Base-by-base conservation (phyloP, 176 grass and related monocot genomes). In the Thinopyrum elongatum region DNA sequence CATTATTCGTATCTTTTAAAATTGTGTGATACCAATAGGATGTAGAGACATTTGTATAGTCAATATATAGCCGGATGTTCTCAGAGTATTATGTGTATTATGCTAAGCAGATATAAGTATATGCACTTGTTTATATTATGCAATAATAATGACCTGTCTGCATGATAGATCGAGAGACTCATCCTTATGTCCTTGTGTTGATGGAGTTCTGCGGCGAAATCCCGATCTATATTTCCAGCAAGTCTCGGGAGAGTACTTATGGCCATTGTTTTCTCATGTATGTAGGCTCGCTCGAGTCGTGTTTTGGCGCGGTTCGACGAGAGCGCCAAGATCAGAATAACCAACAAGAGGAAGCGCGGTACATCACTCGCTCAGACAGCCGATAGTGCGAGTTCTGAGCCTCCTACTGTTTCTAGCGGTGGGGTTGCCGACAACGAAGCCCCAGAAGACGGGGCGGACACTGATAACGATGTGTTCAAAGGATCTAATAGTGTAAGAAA, bases 271-370 rank as follows among this genome's bases (percentile, higher is more conserved):
- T 53, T 53, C 5, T 53, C 16, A 7, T 53, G 49, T 53, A 19
- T 53, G 5, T 53, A 53, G 16, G 49, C 59, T 33, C 0, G 6
- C n/a, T 34, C 44, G 30, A 53, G 7, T 69, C 29, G 4, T 30
- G 30, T 53, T 22, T 42, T 23, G 47, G 3, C 23, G 14, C 38
- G 1, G 17, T 29, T 11, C 8, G 47, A 41, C 65, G 90, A 88
- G 82, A 85, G 78, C 58, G 59, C 72, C 27, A 90, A 85, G 58
- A 30, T 79, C 57, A 82, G 68, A 67, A 59, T 90, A 85, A 90
- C 91, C 8, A 88, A 93, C 88, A 90, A 93, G 78, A 87, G 91
- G 81, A 93, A 88, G 85, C 88, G 78, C 39, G 30, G 49, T 15
- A 73, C 91, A 4, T 80, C 85, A 7, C 65, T 33, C 10, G 10